Conservation (phyloP, 257 asterid genomes). For the Cruciata laevipes region DNA sequence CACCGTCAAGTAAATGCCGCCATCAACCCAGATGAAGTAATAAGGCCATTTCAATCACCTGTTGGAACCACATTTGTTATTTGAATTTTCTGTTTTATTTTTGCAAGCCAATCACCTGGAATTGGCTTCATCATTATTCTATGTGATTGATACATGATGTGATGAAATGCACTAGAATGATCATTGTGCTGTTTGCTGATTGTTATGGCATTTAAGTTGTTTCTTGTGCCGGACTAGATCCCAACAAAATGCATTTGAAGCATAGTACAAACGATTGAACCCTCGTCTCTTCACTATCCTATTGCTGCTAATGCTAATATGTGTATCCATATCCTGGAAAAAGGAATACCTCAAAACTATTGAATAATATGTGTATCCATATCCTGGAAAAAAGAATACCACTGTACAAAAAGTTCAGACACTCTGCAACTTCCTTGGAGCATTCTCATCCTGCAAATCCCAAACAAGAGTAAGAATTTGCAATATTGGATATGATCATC, state of each 20-base stretch:
- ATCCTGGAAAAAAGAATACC: not conserved
- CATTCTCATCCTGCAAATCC: conserved; percentile 58
- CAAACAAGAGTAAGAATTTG: too few relatives aligned
- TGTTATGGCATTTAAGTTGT: not conserved
- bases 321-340: not conserved
- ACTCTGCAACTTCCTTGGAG: conserved; percentile 32
- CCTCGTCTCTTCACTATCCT: not conserved
- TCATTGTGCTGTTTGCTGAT: not conserved
- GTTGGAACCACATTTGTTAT: conserved; percentile 13
- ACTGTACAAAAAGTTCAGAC: conserved; percentile 26
- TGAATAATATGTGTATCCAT: not conserved
- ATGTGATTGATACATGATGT: not conserved
- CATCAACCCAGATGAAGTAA: not conserved
- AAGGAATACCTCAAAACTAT: too few relatives aligned
- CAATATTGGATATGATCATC: too few relatives aligned
- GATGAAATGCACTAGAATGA: too few relatives aligned
- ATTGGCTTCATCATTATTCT: conserved; percentile 4
- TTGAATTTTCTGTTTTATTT: conserved; percentile 11
- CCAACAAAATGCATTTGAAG: conserved; percentile 13
- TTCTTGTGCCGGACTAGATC: not conserved
- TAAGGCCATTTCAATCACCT: conserved; percentile 11
- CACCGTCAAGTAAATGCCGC: conserved; percentile 47
- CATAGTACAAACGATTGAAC: not conserved
- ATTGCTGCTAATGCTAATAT: not conserved
- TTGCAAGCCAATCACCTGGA: conserved; percentile 29